Evolutionary conservation across 768 basidiomycete genomes (phyloP).

Genomic region (Naganishia randhawae): DNA sequence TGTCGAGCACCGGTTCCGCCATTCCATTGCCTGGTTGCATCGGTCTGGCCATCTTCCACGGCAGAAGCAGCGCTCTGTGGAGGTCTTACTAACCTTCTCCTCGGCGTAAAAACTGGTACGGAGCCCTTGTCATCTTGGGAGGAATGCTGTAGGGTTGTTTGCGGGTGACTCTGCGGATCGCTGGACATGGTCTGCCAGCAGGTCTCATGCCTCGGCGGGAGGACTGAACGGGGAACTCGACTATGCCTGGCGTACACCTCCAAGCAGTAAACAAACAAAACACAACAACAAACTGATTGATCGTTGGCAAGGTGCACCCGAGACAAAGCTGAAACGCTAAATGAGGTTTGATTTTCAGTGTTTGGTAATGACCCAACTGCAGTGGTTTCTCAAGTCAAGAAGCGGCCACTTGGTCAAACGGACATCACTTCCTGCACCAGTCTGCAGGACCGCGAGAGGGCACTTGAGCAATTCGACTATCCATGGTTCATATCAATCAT

Average conservation of each 20-base stretch:
- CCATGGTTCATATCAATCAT: neutral
- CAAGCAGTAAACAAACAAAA: neutral
- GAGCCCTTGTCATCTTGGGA: neutral
- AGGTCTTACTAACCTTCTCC: neutral
- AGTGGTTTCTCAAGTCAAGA: neutral
- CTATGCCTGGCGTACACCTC: too few relatives aligned
- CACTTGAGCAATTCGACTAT: too few relatives aligned
- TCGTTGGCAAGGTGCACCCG: neutral
- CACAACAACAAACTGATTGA: neutral
- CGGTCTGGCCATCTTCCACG: neutral
- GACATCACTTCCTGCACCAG: neutral
- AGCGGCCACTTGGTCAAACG: neutral
- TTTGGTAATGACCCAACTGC: too few relatives aligned
- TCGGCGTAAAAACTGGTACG: neutral
- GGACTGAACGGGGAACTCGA: neutral
- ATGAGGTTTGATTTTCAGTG: too few relatives aligned
- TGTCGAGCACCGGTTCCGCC: neutral
- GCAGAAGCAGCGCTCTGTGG: neutral
- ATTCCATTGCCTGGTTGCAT: neutral
- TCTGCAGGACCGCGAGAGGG: neutral
- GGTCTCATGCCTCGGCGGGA: neutral
- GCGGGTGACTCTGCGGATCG: neutral
- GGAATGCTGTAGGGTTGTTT: neutral
- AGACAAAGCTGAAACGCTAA: neutral
- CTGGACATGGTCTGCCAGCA: neutral